These are phyloP conservation scores for Alternaria incomplexa DNA, from an alignment of 2,329 filamentous ascomycete genomes.

Conservation along the genomic window DNA sequence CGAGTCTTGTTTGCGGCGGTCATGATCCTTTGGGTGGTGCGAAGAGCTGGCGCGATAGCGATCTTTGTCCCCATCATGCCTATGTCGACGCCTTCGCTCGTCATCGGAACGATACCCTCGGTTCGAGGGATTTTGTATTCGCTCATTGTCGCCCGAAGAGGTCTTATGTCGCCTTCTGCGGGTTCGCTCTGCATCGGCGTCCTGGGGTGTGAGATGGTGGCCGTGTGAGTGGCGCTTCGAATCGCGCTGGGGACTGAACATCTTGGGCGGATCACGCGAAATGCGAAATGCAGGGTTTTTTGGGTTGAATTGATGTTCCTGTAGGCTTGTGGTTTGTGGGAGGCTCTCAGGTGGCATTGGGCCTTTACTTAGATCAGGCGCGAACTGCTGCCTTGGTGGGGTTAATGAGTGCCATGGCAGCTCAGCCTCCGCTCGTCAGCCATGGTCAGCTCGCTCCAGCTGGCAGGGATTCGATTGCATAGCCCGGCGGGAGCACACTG, in stretches of 20 bases:
- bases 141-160: background rate
- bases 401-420: background rate
- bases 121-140: background rate
- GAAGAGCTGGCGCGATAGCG: background rate
- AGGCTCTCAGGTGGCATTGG: too few species aligned
- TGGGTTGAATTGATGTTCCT: too few species aligned
- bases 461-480: background rate
- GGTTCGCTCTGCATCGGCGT: background rate
- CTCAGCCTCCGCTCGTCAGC: background rate
- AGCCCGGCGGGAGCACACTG: background rate
- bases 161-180: background rate
- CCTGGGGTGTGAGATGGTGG: background rate
- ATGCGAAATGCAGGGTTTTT: too few species aligned
- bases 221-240: background rate
- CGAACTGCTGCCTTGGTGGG: background rate
- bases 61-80: background rate
- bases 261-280: too few species aligned
- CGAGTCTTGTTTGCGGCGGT: background rate
- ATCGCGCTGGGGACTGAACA: background rate
- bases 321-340: too few species aligned
- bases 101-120: background rate
- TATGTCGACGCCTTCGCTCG: background rate
- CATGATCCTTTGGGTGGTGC: background rate
- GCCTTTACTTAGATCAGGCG: too few species aligned
- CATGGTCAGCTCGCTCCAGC: background rate